Base-by-base conservation (phyloP, 2,329 filamentous ascomycete genomes). In the Parastagonospora nodorum region DNA sequence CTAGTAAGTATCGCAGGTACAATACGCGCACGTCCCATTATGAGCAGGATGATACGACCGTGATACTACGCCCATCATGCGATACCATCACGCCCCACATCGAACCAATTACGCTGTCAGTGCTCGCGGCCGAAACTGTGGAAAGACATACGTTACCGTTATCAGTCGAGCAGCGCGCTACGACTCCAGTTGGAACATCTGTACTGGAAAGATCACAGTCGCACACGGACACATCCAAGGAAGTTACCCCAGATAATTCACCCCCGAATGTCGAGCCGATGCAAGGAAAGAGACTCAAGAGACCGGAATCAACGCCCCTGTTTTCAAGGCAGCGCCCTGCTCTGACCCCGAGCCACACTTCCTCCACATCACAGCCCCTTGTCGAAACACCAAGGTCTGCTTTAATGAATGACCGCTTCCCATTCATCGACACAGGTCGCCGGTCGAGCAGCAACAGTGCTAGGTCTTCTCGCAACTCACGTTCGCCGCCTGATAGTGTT, bases 331-430 rank as follows among this genome's bases (percentile, higher is more conserved):
- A 47, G 3, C 29, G n/a, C n/a, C 36, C 37, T 6, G 32, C 40
- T 12, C 54, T 59, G 11, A 50, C 42, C 4, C 35, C 40, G 1
- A 54, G 45, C 48, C 28, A 52, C 16, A 27, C 35, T 27, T 50
- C 58, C 14, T 51, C 59, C 41, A 19, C 39, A 8, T 45, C 62
- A 14, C 50, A 49, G 9, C 43, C 48, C 3, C 5, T 42, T 2
- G 24, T 48, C 24, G 61, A 62, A 8, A 67, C 53, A 4, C 64
- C 60, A 2, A 55, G 51, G 11, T 71, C 71, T 2, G 68, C 71
- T 39, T 66, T 67, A 30, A 79, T 78, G 76, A 78, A 78, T 32
- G 77, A 77, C 12, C 72, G 75, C 0, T 78, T 76, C 47, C 74
- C 77, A 1, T 71, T 69, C 37, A 65, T 78, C n/a, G 59, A 73